Percentiles rank a stretch among this genome's conserved stretches.
These are phyloP conservation scores for Vitis rupestris DNA, from an alignment of 164 flowering plant genomes.

Conservation along the genomic window DNA sequence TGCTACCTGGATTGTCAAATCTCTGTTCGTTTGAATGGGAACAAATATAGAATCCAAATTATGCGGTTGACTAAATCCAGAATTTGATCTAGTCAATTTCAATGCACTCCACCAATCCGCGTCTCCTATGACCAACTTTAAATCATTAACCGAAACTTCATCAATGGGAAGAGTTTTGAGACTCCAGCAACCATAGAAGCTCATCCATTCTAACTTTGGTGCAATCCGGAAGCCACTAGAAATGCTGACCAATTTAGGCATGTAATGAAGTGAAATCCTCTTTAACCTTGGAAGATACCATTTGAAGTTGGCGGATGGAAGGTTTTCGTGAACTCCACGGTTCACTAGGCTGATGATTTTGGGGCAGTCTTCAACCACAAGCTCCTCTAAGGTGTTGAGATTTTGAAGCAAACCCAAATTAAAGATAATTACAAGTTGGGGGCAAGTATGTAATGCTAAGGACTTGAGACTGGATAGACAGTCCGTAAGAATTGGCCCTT, in stretches of 20 bases:
- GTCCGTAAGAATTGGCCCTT: not conserved
- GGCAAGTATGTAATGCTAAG: not conserved
- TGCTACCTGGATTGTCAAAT: no score
- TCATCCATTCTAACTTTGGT: conserved; percentile 1
- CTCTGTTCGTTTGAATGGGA: no score
- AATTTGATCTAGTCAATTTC: no score
- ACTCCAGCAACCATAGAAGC: conserved; percentile 6
- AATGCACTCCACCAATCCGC: no score
- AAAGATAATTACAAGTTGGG: not conserved
- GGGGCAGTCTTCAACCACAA: not conserved
- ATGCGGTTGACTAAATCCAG: no score
- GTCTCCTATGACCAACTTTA: conserved; percentile 4
- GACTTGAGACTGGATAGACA: not conserved
- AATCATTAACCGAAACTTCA: not conserved
- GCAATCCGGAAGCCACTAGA: not conserved
- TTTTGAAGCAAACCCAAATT: no score
- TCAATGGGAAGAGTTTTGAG: not conserved
- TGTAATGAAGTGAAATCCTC: not conserved
- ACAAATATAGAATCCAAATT: no score
- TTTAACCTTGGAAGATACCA: not conserved
- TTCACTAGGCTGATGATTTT: not conserved
- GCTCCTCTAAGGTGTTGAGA: no score
- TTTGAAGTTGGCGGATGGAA: not conserved
- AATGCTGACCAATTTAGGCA: conserved; percentile 6
- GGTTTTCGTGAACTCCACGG: no score